Evolutionary conservation across 2,329 filamentous ascomycete species (phyloP).

Genomic region (Fusarium sp.): DNA sequence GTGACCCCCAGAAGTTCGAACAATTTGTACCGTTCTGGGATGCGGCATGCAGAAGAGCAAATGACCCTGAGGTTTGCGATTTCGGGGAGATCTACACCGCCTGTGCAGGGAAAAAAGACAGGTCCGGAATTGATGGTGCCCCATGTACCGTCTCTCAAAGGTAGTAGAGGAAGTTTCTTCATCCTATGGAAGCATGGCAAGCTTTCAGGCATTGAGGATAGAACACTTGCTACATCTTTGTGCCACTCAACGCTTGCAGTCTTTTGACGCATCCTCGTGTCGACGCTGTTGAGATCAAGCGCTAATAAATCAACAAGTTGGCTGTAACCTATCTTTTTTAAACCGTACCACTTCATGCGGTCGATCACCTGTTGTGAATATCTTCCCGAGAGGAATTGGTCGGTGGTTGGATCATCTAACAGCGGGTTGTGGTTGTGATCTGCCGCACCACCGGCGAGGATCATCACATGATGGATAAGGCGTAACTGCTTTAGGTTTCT

Average conservation of each 20-base stretch:
- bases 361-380: neutral
- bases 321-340: neutral
- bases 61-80: constrained; percentile 3
- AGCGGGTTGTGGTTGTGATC: constrained; percentile 16
- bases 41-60: constrained; percentile 13
- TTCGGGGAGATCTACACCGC: constrained; percentile 1
- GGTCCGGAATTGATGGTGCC: constrained; percentile 6
- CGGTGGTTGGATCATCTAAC: constrained; percentile 10
- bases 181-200: neutral
- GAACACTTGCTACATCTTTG: constrained; percentile 1
- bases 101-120: constrained; percentile 24
- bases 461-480: neutral
- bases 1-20: constrained; percentile 20
- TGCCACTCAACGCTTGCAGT: constrained; percentile 23
- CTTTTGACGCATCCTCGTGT: constrained; percentile 10
- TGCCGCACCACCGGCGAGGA: neutral
- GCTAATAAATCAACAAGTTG: constrained; percentile 1
- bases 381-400: constrained; percentile 17
- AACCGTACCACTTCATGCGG: constrained; percentile 14
- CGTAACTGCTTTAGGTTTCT: constrained; percentile 9
- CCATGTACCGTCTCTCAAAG: constrained; percentile 19
- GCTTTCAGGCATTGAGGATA: neutral
- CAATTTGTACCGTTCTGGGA: neutral
- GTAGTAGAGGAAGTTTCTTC: constrained; percentile 13
- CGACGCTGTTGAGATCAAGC: constrained; percentile 9